Evolutionary conservation across 352 stramenopile species (phyloP).

Genomic region (Globisporangium spinosum): DNA sequence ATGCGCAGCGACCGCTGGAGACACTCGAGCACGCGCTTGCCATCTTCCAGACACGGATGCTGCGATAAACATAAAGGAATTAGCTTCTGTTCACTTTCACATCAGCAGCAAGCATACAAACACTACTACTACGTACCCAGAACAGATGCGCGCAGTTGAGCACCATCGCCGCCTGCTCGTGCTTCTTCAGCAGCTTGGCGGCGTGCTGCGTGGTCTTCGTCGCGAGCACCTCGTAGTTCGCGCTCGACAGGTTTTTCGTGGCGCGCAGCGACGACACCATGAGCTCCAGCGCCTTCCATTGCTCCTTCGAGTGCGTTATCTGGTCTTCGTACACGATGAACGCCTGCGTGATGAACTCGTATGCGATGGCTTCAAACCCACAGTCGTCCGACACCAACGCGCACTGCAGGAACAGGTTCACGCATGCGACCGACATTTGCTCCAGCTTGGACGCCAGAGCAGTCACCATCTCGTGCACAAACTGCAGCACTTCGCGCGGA

Average conservation of each 20-base stretch:
- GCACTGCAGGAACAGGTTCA: slow-evolving; percentile 95
- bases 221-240: slow-evolving; percentile 94
- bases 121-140: slow-evolving; percentile 58
- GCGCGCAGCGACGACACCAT: slow-evolving; percentile 89
- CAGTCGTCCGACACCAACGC: slow-evolving; percentile 86
- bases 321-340: slow-evolving; percentile 98
- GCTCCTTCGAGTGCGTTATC: slow-evolving; percentile 88
- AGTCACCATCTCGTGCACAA: slow-evolving; percentile 96
- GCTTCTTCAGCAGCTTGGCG: slow-evolving; percentile 95
- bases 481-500: slow-evolving; percentile 94
- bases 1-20: slow-evolving; percentile 95
- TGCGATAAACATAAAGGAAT: slow-evolving; percentile 17
- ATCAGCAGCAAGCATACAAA: neutral
- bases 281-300: slow-evolving; percentile 85
- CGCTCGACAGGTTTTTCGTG: slow-evolving; percentile 71
- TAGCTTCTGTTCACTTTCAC: neutral
- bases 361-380: slow-evolving; percentile 90
- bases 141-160: slow-evolving; percentile 95
- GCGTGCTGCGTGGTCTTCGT: slow-evolving; percentile 96
- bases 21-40: slow-evolving; percentile 94
- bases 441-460: slow-evolving; percentile 83
- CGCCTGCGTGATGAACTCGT: slow-evolving; percentile 95
- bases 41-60: slow-evolving; percentile 85
- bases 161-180: slow-evolving; percentile 95
- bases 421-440: slow-evolving; percentile 60